A percentile compares a stretch with the other conserved stretches of the same genome.
These are phyloP conservation scores for Penicillium sclerotigenum DNA, from an alignment of 2,329 filamentous ascomycete species.

Conservation along the genomic window DNA sequence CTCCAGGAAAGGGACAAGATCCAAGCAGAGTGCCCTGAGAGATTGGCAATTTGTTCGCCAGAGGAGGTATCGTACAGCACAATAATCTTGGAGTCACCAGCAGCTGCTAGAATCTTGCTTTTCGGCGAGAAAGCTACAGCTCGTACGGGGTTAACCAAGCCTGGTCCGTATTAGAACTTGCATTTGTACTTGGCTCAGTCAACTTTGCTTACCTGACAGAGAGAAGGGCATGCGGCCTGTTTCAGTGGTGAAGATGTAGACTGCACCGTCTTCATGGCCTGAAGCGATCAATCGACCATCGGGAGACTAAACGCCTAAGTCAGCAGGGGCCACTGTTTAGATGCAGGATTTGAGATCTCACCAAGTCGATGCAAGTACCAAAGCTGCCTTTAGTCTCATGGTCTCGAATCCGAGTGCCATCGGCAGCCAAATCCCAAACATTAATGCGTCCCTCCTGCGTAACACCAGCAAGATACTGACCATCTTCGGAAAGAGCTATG, in stretches of 20 bases:
- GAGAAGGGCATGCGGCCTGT: slow-evolving; percentile 82
- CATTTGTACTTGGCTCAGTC: neutral
- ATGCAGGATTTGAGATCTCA: slow-evolving; percentile 33
- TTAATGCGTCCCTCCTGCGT: slow-evolving; percentile 85
- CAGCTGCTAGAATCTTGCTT: slow-evolving; percentile 79
- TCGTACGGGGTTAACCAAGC: slow-evolving; percentile 81
- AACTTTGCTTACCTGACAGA: slow-evolving; percentile 61
- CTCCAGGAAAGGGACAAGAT: slow-evolving; percentile 91
- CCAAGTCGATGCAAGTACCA: slow-evolving; percentile 80
- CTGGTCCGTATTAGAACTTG: slow-evolving; percentile 44
- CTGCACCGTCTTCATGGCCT: slow-evolving; percentile 84
- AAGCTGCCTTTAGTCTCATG: slow-evolving; percentile 94
- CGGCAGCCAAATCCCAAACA: slow-evolving; percentile 70
- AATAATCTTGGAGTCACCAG: slow-evolving; percentile 84
- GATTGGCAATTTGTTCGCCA: slow-evolving; percentile 85
- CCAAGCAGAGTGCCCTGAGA: slow-evolving; percentile 79
- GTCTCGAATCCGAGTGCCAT: slow-evolving; percentile 65
- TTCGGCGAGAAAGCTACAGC: slow-evolving; percentile 84
- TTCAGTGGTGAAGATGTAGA: slow-evolving; percentile 95
- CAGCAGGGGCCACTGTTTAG: neutral
- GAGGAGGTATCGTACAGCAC: slow-evolving; percentile 88
- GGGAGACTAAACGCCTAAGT: slow-evolving; percentile 46
- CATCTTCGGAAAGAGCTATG: slow-evolving; percentile 77
- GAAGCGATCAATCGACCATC: slow-evolving; percentile 86
- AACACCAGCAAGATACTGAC: slow-evolving; percentile 78